phyloP scores from a whole-genome alignment of 345 rosid species.

The Eucalyptus guilfoylei region DNA sequence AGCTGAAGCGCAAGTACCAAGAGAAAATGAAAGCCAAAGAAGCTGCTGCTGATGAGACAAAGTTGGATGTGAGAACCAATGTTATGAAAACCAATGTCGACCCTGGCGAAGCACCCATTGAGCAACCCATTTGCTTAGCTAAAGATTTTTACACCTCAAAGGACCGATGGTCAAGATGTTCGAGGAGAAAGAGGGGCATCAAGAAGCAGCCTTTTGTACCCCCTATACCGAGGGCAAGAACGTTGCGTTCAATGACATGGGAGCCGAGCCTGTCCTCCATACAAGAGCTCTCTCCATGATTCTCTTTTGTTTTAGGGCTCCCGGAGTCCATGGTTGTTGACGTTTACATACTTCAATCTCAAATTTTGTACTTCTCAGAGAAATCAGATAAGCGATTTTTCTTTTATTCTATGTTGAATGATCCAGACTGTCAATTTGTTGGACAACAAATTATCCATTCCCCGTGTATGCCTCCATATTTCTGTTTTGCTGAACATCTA shows the following conservation, averaged over 20 bases:
- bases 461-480: not conserved
- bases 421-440: not conserved
- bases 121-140: slow-evolving; percentile 21
- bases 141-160: slow-evolving; percentile 29
- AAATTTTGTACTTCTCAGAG: not conserved
- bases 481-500: not conserved
- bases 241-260: slow-evolving; percentile 11
- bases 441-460: not conserved
- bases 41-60: not conserved
- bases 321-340: not conserved
- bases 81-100: slow-evolving; percentile 22
- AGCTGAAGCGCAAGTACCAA: slow-evolving; percentile 22
- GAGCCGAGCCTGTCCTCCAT: slow-evolving; percentile 44
- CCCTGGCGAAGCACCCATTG: not conserved
- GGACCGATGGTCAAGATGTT: not conserved
- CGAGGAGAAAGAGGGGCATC: slow-evolving; percentile 1
- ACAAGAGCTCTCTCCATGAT: slow-evolving; percentile 43
- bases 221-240: slow-evolving; percentile 22
- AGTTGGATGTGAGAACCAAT: slow-evolving; percentile 13
- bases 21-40: slow-evolving; percentile 1
- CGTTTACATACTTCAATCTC: not conserved
- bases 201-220: slow-evolving; percentile 42
- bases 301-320: not conserved
- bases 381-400: not conserved
- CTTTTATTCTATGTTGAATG: not conserved